These are phyloP conservation scores for Fusarium lateritium DNA, from an alignment of 2,329 filamentous ascomycete genomes.

Conservation along the genomic window DNA sequence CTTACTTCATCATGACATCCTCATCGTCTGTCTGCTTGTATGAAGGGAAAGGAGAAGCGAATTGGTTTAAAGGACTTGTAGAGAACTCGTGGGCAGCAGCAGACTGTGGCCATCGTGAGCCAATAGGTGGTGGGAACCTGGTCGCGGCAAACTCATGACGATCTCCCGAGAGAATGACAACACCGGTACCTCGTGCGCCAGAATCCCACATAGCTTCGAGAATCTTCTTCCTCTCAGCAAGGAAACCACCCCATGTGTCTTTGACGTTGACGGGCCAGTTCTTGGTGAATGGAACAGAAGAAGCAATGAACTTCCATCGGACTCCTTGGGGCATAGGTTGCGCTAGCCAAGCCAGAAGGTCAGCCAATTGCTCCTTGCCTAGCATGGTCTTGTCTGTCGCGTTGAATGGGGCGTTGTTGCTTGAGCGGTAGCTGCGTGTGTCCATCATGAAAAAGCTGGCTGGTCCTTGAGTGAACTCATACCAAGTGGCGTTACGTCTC, in stretches of 20 bases:
- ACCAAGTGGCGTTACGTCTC: slow-evolving; percentile 79
- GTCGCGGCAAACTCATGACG: slow-evolving; percentile 98
- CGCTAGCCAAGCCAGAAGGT: slow-evolving; percentile 83
- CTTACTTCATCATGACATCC: slow-evolving; percentile 87
- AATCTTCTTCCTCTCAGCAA: slow-evolving; percentile 82
- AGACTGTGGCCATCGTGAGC: slow-evolving; percentile 73
- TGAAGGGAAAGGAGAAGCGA: slow-evolving; percentile 87
- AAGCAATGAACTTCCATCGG: slow-evolving; percentile 93
- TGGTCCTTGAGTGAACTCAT: slow-evolving; percentile 89
- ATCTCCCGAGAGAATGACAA: slow-evolving; percentile 90
- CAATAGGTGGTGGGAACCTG: slow-evolving; percentile 75
- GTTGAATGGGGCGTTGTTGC: slow-evolving; percentile 71
- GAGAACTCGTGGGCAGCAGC: slow-evolving; percentile 90
- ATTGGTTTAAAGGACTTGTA: slow-evolving; percentile 92
- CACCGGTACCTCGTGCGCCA: slow-evolving; percentile 79
- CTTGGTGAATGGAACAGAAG: slow-evolving; percentile 94
- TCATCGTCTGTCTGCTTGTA: slow-evolving; percentile 86
- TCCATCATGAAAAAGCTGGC: slow-evolving; percentile 96
- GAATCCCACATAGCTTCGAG: slow-evolving; percentile 95
- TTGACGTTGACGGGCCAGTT: slow-evolving; percentile 92
- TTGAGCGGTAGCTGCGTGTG: slow-evolving; percentile 88
- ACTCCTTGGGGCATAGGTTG: slow-evolving; percentile 82
- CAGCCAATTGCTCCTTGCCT: slow-evolving; percentile 81
- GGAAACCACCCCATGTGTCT: slow-evolving; percentile 96
- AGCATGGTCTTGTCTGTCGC: slow-evolving; percentile 87